Evolutionary conservation across 179 eudicot species (phyloP).

Genomic region (Vitellaria paradoxa): DNA sequence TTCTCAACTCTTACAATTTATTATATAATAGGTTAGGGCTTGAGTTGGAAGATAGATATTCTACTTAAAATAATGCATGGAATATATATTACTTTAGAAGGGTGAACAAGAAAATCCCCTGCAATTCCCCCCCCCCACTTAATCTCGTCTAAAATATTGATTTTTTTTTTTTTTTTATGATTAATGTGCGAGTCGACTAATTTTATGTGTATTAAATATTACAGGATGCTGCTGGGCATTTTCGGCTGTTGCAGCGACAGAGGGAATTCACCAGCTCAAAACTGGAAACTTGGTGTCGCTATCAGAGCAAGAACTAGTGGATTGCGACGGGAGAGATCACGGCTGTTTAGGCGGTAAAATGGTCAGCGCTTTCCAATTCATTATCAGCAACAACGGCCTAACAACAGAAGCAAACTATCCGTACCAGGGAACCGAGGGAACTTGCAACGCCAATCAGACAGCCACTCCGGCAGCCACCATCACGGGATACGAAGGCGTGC

Average conservation of each 20-base stretch:
- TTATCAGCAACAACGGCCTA: conserved; percentile 32
- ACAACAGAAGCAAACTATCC: conserved; percentile 43
- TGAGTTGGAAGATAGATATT: no score
- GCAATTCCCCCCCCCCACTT: no score
- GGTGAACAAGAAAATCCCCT: no score
- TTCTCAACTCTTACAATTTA: no score
- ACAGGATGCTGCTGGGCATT: conserved; percentile 64
- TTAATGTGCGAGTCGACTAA: no score
- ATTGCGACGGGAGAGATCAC: conserved; percentile 35
- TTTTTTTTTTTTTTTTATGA: no score
- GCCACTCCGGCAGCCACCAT: conserved; percentile 24
- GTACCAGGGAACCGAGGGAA: conserved; percentile 32
- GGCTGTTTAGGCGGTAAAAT: conserved; percentile 50
- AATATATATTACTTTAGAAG: no score
- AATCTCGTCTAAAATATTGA: no score
- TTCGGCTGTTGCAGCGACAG: conserved; percentile 44
- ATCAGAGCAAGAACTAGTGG: conserved; percentile 57
- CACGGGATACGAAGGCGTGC: conserved; percentile 39
- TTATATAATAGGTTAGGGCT: no score
- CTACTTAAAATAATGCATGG: no score
- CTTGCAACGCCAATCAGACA: conserved; percentile 20
- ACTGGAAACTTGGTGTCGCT: conserved; percentile 46
- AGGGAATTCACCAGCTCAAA: conserved; percentile 30
- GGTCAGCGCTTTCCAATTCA: conserved; percentile 38
- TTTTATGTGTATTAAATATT: neutral